Conservation (phyloP, 441 rosid species). For the Adansonia rubrostipa region DNA sequence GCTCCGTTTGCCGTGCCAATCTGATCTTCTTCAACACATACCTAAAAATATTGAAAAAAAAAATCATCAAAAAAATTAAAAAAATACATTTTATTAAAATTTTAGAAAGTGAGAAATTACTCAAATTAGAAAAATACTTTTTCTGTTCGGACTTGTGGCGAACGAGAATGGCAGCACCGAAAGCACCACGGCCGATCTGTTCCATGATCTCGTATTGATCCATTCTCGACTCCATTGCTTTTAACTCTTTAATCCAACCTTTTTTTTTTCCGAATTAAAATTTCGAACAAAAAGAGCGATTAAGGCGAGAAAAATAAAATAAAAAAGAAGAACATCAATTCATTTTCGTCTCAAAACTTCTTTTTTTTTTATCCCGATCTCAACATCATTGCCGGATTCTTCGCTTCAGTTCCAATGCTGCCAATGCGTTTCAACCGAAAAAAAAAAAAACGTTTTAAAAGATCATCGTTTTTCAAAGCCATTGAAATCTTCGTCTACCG, state of each 20-base stretch:
- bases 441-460: not conserved
- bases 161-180: constrained; percentile 95
- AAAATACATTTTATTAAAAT: not conserved
- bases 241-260: not conserved
- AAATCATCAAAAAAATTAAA: not conserved
- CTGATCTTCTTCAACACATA: constrained; percentile 98
- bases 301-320: not conserved
- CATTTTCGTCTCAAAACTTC: constrained; percentile 11
- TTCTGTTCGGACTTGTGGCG: constrained; percentile 75
- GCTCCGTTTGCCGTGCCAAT: constrained; percentile 91
- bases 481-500: constrained; percentile 22
- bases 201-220: constrained; percentile 99
- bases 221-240: constrained; percentile 85
- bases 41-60: constrained; percentile 43
- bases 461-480: not conserved
- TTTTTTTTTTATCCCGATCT: not conserved
- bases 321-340: not conserved
- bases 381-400: constrained; percentile 17
- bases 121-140: not conserved
- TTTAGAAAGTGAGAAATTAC: not conserved
- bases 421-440: constrained; percentile 9
- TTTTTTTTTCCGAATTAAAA: not conserved
- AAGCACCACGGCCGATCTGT: constrained; percentile 97
- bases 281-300: not conserved
- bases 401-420: constrained; percentile 16